Evolutionary conservation across 176 grass and related monocot genomes (phyloP), one percentile per base, ranked within the genome.

Genomic region (Musa beccarii): DNA sequence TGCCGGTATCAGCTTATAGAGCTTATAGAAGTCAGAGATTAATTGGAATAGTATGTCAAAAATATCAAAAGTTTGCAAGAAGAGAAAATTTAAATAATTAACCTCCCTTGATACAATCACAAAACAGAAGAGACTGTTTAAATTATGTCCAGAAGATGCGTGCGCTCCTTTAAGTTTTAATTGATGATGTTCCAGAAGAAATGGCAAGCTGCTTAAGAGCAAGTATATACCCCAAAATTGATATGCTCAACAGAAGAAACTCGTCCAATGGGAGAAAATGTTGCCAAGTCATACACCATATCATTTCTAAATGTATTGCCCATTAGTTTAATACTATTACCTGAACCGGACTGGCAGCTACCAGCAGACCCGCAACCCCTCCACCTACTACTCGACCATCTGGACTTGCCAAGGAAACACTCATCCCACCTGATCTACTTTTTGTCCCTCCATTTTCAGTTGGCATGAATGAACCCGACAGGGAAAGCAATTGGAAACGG

Each of bases 391-490:
- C 93, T 66, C 93, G 89, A 10, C 93, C 93, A 71, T 92, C 90
- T 28, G 87, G 85, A 54, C 90, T 88, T 8, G 90, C 89, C 75
- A 92, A 83, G 79, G 87, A 90, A 49, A 96, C 93, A 67, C 93
- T 96, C 93, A 96, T 92, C 26, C 93, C 93, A 71, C 93, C 93
- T 72, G 93, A 92, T 20, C 93, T 76, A 81, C 85, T 92, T 24
- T 85, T 71, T 82, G 85, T 79, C 20, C 93, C 87, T 14, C 75
- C 87, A 79, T 69, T 96, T 83, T 96, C 90, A 10, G 85, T 86
- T 65, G 93, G 93, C 87, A 92, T 89, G 74, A 96, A 96, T 21
- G 93, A 96, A n/a, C 93, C 93, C 59, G 93, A 96, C 34, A 96
- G 79, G 54, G 89, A 92, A 20, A 96, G 81, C 76, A 96, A 82